Evolutionary conservation across 1,284 basidiomycete species (phyloP).

Genomic region (Ceratobasidium theobromae): DNA sequence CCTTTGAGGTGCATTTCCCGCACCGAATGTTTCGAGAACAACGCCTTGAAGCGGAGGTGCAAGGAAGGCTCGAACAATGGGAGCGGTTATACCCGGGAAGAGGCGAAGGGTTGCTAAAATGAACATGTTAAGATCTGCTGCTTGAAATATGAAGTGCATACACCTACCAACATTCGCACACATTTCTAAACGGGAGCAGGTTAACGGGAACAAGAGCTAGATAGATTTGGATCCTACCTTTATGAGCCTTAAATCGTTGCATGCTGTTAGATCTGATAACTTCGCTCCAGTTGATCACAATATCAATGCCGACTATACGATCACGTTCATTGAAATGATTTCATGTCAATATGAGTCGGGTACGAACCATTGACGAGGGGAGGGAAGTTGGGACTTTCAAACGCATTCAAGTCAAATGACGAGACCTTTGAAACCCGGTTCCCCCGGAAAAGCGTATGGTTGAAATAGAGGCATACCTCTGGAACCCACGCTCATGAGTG

Average conservation of each 20-base stretch:
- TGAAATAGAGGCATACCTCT: constrained; percentile 88
- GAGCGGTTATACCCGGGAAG: constrained; percentile 81
- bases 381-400: constrained; percentile 82
- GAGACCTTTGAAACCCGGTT: constrained; percentile 82
- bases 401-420: constrained; percentile 84
- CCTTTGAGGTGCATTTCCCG: constrained; percentile 81
- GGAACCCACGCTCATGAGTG: background rate
- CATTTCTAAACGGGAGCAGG: constrained; percentile 56
- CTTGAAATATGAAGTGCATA: background rate
- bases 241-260: constrained; percentile 77
- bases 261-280: constrained; percentile 77
- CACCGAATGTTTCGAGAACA: constrained; percentile 86
- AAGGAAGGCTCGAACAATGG: constrained; percentile 72
- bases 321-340: constrained; percentile 3
- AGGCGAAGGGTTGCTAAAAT: constrained; percentile 69
- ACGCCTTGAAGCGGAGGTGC: constrained; percentile 72
- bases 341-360: background rate
- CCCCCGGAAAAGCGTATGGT: constrained; percentile 82
- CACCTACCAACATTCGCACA: constrained; percentile 71
- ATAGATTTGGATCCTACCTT: constrained; percentile 50
- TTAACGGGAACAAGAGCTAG: background rate
- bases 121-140: background rate
- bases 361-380: constrained; percentile 76
- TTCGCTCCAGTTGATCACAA: constrained; percentile 82
- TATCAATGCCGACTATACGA: constrained; percentile 77